A percentile compares a stretch with the other conserved stretches of the same genome.
Conservation (phyloP, 2,329 filamentous ascomycete genomes). For the Calonectria montana region DNA sequence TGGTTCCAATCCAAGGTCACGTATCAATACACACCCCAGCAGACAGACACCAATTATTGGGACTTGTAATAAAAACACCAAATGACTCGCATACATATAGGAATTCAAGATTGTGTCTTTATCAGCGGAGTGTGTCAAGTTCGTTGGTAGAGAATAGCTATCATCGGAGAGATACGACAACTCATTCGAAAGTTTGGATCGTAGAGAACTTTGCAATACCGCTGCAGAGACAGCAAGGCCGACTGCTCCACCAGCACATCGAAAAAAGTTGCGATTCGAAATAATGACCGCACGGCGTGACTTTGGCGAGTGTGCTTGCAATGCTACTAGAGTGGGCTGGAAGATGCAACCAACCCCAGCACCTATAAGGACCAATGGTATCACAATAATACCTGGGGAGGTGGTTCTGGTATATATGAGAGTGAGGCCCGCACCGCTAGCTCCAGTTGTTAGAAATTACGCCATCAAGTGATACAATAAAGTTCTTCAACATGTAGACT, state of each 20-base stretch:
- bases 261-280: conserved; percentile 71
- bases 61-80: conserved; percentile 12
- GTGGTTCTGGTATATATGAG: conserved; percentile 60
- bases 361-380: conserved; percentile 59
- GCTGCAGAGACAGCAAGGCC: conserved; percentile 69
- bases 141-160: conserved; percentile 3
- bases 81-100: conserved; percentile 16
- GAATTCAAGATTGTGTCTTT: not conserved
- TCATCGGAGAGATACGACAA: conserved; percentile 7
- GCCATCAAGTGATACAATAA: not conserved
- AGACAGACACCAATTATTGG: conserved; percentile 10
- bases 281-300: conserved; percentile 71
- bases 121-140: not conserved
- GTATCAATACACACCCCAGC: conserved; percentile 9
- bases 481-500: conserved; percentile 1
- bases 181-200: conserved; percentile 37
- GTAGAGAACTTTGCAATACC: conserved; percentile 50
- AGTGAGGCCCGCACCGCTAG: conserved; percentile 61
- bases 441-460: not conserved
- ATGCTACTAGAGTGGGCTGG: conserved; percentile 63
- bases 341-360: conserved; percentile 63
- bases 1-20: conserved; percentile 14
- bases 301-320: conserved; percentile 68
- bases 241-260: conserved; percentile 65
- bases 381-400: conserved; percentile 58